Conservation (phyloP, 257 asterid genomes). For the Lithospermum erythrorhizon region DNA sequence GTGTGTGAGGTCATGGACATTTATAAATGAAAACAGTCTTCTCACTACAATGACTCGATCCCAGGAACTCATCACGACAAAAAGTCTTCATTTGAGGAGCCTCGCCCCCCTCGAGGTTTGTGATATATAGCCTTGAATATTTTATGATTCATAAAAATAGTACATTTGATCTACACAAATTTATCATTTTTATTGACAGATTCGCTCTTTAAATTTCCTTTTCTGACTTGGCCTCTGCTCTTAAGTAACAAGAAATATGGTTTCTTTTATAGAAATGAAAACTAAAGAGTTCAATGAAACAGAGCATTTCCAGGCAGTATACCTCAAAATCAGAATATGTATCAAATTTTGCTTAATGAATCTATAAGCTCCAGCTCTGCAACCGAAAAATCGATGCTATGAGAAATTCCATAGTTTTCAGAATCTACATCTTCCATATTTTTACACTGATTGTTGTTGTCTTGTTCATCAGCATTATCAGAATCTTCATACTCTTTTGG, state of each 20-base stretch:
- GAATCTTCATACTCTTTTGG: slow-evolving; percentile 11
- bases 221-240: too few species aligned
- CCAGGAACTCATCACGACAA: too few species aligned
- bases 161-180: neutral
- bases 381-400: slow-evolving; percentile 30
- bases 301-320: neutral
- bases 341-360: slow-evolving; percentile 6
- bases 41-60: too few species aligned
- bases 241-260: neutral
- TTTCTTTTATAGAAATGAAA: neutral
- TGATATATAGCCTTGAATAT: too few species aligned
- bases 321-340: neutral
- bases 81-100: too few species aligned
- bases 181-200: too few species aligned
- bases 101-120: too few species aligned
- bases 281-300: neutral
- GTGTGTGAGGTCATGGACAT: too few species aligned
- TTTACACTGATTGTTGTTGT: slow-evolving; percentile 11
- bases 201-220: too few species aligned
- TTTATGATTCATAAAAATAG: too few species aligned
- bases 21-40: too few species aligned
- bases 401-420: slow-evolving; percentile 13
- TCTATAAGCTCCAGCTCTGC: slow-evolving; percentile 29
- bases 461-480: slow-evolving; percentile 13
- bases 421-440: slow-evolving; percentile 8